Base-by-base conservation (phyloP, 192 early-diverging fungal genomes). In the Neocallimastix lanati region DNA sequence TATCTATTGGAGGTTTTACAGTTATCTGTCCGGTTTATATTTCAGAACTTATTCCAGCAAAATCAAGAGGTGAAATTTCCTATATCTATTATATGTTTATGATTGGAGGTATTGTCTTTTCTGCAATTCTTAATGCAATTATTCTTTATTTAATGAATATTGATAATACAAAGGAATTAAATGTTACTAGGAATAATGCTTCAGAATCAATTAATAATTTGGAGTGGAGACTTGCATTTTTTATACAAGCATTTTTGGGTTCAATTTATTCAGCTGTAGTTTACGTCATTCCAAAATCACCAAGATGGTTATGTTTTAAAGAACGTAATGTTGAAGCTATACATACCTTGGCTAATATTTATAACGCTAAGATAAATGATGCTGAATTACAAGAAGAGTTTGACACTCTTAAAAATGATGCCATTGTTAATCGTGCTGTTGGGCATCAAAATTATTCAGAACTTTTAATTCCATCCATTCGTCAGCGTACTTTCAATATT, bases 1-100 rank as follows among this genome's bases (percentile, higher is more conserved):
- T 80, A 14, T 77, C 29, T 1, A 80, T 80, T 67, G 80, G 80
- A 12, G 13, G 12, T 13, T 80, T 80, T 13, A 30, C 12, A 13
- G 81, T 80, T 77, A 50, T 80, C 13, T 77, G 78, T 28, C 80
- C 80, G 1, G 13, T 80, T 1, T 80, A 80, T 80, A 80, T 80
- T 1, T 80, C 78, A 29, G 80, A 80, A 80, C 13, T 80, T 13
- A 1, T 80, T 13, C 29, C 76, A 13, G 76, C 77, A 13, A 29
- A 29, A 1, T 28, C 6, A 13, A 78, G 80, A 80, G 80, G 80
- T 13, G 28, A 79, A 28, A 28, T 28, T 80, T 77, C 80, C 2
- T 78, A 80, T 78, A 28, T 11, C 11, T 80, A 80, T 80, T 79
- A 79, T 28, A 28, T 80, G 27, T 29, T 79, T 77, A 80, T 80